These are phyloP conservation scores for Paraurostyla sp. DNA, from an alignment of 73 alveolate species.

Conservation along the genomic window DNA sequence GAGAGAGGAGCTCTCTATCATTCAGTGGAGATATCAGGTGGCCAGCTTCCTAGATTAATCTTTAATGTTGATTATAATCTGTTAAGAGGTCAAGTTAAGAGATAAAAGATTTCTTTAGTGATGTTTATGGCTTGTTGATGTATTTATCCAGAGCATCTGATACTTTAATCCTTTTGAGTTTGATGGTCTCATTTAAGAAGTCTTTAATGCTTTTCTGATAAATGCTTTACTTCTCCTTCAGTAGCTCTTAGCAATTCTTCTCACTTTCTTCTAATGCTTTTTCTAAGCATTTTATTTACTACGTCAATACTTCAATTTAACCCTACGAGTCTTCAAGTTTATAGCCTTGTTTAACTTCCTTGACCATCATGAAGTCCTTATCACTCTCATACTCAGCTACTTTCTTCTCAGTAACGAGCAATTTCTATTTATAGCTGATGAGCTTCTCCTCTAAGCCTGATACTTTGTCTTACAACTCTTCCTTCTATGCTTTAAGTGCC, in stretches of 20 bases:
- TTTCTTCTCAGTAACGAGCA: slow-evolving; percentile 8
- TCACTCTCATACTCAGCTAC: slow-evolving; percentile 44
- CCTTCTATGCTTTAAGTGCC: slow-evolving; percentile 5
- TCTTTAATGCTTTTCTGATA: slow-evolving; percentile 24
- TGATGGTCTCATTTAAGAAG: slow-evolving; percentile 22
- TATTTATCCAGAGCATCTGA: slow-evolving; percentile 25
- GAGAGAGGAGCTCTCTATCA: not conserved
- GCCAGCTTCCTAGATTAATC: not conserved
- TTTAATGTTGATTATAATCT: not conserved
- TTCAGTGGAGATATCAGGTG: not conserved
- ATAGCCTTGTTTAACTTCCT: not conserved
- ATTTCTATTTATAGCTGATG: not conserved
- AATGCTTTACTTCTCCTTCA: not conserved
- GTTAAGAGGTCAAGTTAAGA: not conserved
- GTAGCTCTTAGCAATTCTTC: not conserved
- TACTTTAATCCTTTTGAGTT: slow-evolving; percentile 16
- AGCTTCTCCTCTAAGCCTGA: not conserved
- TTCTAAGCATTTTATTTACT: slow-evolving; percentile 9
- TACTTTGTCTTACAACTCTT: slow-evolving; percentile 3
- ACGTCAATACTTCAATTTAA: slow-evolving; percentile 3
- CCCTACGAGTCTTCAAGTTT: not conserved
- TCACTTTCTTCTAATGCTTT: slow-evolving; percentile 39
- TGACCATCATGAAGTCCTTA: slow-evolving; percentile 1
- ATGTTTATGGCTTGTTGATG: slow-evolving; percentile 19
- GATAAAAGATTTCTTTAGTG: not conserved